Conservation (phyloP, 306 rosid genomes). For the Lathyrus aphaca region DNA sequence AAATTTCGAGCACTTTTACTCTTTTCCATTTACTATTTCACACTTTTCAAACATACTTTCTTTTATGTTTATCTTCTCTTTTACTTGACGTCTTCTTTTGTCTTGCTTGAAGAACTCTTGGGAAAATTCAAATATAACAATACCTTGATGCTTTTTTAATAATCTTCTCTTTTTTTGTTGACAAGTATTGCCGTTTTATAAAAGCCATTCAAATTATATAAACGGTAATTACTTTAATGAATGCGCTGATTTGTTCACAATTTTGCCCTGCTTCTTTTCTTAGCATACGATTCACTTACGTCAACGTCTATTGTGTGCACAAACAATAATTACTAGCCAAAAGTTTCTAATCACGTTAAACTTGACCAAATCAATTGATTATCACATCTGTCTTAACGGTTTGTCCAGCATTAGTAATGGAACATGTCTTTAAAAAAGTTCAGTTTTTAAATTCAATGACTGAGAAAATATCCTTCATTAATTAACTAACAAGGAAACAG, state of each 20-base stretch:
- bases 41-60: no score
- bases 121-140: no score
- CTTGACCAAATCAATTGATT: neutral
- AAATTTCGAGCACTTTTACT: no score
- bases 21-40: no score
- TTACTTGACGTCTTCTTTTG: no score
- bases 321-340: neutral
- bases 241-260: neutral
- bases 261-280: neutral
- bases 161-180: no score
- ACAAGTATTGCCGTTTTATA: no score
- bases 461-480: conserved; percentile 3
- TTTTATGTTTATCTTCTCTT: no score
- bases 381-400: neutral
- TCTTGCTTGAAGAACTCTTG: no score
- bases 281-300: neutral
- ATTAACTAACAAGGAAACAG: conserved; percentile 8
- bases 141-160: neutral
- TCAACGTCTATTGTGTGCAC: neutral
- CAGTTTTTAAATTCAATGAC: conserved; percentile 24
- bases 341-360: neutral
- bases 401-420: conserved; percentile 16
- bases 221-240: neutral
- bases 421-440: neutral
- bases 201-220: neutral